phyloP scores from a whole-genome alignment of 768 basidiomycete genomes.

The Phanerodontia chrysosporium region DNA sequence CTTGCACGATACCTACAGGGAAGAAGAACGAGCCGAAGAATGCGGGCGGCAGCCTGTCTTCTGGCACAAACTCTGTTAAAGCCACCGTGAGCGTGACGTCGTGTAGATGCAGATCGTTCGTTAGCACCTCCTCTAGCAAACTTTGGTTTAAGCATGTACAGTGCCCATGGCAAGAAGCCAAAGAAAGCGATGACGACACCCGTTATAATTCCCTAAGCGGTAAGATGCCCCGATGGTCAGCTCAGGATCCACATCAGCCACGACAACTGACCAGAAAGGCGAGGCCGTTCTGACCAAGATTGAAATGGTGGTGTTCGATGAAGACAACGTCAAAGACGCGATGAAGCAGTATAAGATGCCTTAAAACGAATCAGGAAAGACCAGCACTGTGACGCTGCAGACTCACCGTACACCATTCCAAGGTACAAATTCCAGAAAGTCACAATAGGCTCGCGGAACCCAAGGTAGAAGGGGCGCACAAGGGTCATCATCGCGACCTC shows the following conservation, averaged over 20 bases:
- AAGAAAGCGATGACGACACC: conserved; percentile 1
- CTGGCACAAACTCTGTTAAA: conserved; percentile 24
- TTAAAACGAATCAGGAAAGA: background rate
- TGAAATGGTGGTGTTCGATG: conserved; percentile 32
- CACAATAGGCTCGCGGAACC: conserved; percentile 28
- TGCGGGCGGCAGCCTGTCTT: conserved; percentile 33
- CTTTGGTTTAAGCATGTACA: conserved; percentile 15
- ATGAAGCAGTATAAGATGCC: conserved; percentile 30
- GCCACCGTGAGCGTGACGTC: background rate
- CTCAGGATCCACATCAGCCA: conserved; percentile 26
- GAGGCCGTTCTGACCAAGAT: conserved; percentile 32
- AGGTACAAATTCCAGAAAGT: conserved; percentile 27
- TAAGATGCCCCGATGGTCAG: too few relatives aligned
- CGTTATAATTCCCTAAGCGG: conserved; percentile 5
- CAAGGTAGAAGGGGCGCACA: conserved; percentile 28
- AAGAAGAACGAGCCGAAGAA: conserved; percentile 31
- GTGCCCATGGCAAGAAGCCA: conserved; percentile 1
- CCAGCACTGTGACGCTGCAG: background rate
- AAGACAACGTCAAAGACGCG: conserved; percentile 34
- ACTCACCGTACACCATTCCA: conserved; percentile 26
- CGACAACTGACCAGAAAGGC: conserved; percentile 30
- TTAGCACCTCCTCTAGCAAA: conserved; percentile 35
- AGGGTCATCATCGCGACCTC: conserved; percentile 24
- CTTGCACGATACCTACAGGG: background rate
- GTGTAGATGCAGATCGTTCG: conserved; percentile 17